phyloP scores from a whole-genome alignment of 2,329 filamentous ascomycete species.

The Eurotiales sp. region DNA sequence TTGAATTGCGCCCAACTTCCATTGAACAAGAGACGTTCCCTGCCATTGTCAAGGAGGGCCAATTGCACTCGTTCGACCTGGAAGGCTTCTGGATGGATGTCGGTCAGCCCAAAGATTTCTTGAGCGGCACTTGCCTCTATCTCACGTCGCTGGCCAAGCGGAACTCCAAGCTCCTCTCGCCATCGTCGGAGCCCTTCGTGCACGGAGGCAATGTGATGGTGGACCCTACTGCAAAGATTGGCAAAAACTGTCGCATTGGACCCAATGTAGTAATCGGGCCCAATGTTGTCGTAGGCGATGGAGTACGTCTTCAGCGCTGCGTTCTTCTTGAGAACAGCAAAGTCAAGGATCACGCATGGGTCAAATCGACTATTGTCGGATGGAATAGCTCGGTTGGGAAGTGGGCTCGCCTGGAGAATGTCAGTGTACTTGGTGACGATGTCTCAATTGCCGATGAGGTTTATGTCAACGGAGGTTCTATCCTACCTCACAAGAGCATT shows the following conservation, averaged over 20 bases:
- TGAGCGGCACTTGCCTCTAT: constrained; percentile 93
- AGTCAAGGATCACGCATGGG: constrained; percentile 98
- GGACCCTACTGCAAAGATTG: constrained; percentile 90
- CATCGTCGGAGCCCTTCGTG: constrained; percentile 72
- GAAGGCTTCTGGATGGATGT: constrained; percentile 99
- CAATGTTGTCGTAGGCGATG: constrained; percentile 86
- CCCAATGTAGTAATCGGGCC: constrained; percentile 96
- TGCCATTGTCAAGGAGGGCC: constrained; percentile 80
- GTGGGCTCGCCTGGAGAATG: constrained; percentile 96
- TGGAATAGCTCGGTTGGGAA: constrained; percentile 96
- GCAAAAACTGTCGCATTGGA: constrained; percentile 96
- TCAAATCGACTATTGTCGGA: constrained; percentile 97
- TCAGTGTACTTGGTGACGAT: constrained; percentile 95
- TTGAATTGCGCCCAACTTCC: constrained; percentile 92
- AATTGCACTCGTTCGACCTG: constrained; percentile 92
- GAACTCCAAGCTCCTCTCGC: constrained; percentile 75
- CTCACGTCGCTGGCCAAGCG: constrained; percentile 89
- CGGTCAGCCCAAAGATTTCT: constrained; percentile 96
- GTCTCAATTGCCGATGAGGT: constrained; percentile 97
- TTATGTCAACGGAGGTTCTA: constrained; percentile 94
- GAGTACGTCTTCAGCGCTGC: constrained; percentile 88
- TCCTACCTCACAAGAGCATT: constrained; percentile 97
- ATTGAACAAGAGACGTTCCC: constrained; percentile 99
- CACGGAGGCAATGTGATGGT: constrained; percentile 95
- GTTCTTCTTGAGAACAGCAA: constrained; percentile 85